Conservation (phyloP, 106 monocot genomes). For the Alisma plantagoaquatica region DNA sequence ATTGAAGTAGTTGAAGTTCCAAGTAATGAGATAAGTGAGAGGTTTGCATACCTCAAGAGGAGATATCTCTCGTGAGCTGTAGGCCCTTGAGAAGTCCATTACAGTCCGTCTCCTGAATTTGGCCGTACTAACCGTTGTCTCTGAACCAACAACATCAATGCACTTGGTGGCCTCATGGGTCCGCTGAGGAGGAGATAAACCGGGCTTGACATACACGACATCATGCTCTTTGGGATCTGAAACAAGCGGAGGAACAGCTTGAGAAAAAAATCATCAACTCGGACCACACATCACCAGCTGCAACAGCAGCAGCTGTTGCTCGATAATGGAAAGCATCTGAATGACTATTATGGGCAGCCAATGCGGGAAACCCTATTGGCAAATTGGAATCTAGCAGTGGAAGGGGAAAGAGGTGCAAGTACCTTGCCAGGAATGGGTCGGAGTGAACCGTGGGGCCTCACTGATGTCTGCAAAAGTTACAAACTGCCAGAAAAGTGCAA, state of each 20-base stretch:
- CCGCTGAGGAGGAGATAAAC: conserved; percentile 38
- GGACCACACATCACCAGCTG: no score
- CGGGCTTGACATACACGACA: conserved; percentile 28
- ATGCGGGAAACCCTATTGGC: not conserved
- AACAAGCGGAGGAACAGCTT: no score
- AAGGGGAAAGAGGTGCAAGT: not conserved
- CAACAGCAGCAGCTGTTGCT: not conserved
- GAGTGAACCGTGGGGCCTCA: conserved; percentile 66
- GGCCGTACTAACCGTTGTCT: not conserved
- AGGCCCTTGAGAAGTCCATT: conserved; percentile 60
- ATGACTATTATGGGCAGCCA: no score
- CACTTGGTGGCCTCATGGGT: conserved; percentile 45
- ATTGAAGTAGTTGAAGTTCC: no score
- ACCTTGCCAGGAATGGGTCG: conserved; percentile 52
- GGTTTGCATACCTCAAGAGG: conserved; percentile 63
- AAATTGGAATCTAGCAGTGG: not conserved
- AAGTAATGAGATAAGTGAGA: no score
- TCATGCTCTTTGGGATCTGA: conserved; percentile 60
- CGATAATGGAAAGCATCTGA: no score
- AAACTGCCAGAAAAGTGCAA: conserved; percentile 41
- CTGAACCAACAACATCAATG: conserved; percentile 29
- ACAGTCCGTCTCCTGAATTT: conserved; percentile 60
- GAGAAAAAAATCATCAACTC: no score
- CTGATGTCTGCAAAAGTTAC: conserved; percentile 54
- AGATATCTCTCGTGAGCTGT: conserved; percentile 49